Percentiles rank a stretch among this genome's conserved stretches.
Conservation (phyloP, 345 rosid species). For the Aquilaria sinensis region DNA sequence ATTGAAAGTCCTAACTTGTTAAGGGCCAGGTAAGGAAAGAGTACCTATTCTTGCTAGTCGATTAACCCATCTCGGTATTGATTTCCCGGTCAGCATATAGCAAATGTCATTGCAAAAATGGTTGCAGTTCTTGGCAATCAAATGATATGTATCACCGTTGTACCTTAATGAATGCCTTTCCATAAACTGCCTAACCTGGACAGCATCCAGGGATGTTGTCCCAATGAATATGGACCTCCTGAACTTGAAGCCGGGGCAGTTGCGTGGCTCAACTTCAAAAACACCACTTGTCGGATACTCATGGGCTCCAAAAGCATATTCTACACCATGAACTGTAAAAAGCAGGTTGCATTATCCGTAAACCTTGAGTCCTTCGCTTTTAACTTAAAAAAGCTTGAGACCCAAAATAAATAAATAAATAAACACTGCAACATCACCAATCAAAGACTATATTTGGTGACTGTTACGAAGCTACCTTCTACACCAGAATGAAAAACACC, state of each 20-base stretch:
- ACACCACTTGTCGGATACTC: conserved; percentile 84
- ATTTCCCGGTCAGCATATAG: conserved; percentile 64
- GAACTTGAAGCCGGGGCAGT: conserved; percentile 94
- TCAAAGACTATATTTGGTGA: not conserved
- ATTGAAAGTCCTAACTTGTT: not conserved
- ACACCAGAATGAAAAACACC: conserved; percentile 98
- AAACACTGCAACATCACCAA: conserved; percentile 12
- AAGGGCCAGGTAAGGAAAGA: not conserved
- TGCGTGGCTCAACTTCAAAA: conserved; percentile 90
- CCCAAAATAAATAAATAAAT: conserved; percentile 6
- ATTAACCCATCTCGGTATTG: conserved; percentile 89
- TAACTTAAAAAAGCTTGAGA: conserved; percentile 6
- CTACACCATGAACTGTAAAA: conserved; percentile 79
- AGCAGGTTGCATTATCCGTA: conserved; percentile 10
- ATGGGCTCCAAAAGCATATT: conserved; percentile 98
- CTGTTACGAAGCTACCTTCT: conserved; percentile 51
- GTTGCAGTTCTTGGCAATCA: conserved; percentile 91
- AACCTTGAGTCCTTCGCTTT: conserved; percentile 3
- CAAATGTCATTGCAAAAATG: conserved; percentile 84
- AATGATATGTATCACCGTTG: conserved; percentile 82
- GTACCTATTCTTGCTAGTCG: conserved; percentile 88
- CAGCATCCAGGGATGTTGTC: conserved; percentile 74
- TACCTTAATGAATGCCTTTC: conserved; percentile 65
- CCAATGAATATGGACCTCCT: conserved; percentile 86
- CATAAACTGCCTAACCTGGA: conserved; percentile 85